These are phyloP conservation scores for Leccinum rimulosum DNA, from an alignment of 768 basidiomycete genomes.

Conservation along the genomic window DNA sequence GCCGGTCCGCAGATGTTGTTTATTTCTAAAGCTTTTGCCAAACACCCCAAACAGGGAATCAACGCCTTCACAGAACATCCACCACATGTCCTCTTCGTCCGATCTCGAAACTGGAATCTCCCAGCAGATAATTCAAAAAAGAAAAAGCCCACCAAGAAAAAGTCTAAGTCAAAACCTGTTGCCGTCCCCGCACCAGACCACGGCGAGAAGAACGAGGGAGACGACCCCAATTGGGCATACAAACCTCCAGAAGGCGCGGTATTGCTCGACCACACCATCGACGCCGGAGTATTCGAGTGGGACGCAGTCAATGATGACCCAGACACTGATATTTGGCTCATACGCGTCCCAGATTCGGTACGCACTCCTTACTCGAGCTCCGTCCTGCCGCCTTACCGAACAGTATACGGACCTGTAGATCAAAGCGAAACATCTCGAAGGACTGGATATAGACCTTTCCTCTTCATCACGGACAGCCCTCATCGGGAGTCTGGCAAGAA, in stretches of 20 bases:
- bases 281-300: constrained; percentile 63
- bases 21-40: constrained; percentile 28
- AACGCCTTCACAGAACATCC: background rate
- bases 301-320: too few species aligned
- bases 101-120: constrained; percentile 13
- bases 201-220: constrained; percentile 51
- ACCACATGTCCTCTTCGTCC: constrained; percentile 22
- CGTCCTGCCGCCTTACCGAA: too few species aligned
- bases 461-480: constrained; percentile 37
- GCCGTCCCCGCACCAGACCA: constrained; percentile 17
- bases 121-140: constrained; percentile 8
- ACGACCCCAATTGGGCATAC: constrained; percentile 57
- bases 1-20: constrained; percentile 23
- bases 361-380: too few species aligned
- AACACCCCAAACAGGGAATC: constrained; percentile 22
- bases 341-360: too few species aligned
- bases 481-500: constrained; percentile 51
- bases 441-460: constrained; percentile 45
- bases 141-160: constrained; percentile 8
- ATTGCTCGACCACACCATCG: constrained; percentile 44
- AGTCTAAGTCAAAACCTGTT: background rate
- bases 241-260: constrained; percentile 53
- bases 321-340: too few species aligned
- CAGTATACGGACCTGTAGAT: too few species aligned
- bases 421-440: too few species aligned